Percentiles rank a stretch among this genome's conserved stretches.
These are phyloP conservation scores for Chaetomium fimeti DNA, from an alignment of 495 filamentous ascomycete genomes.

Conservation along the genomic window DNA sequence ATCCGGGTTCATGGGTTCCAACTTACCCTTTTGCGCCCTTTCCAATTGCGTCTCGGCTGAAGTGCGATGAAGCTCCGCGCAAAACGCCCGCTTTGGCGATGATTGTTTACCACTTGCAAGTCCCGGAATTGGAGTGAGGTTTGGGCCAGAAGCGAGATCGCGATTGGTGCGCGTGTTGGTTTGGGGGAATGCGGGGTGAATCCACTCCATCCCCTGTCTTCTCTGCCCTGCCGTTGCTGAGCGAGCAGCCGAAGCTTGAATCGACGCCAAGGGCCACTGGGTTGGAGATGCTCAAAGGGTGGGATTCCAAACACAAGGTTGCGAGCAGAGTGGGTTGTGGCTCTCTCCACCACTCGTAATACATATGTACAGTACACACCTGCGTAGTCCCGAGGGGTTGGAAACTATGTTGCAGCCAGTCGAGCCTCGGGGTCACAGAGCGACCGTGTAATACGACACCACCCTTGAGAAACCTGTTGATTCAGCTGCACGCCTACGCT, in stretches of 20 bases:
- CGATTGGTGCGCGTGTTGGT: conserved; percentile 10
- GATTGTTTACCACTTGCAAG: neutral
- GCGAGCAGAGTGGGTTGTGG: neutral
- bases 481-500: neutral
- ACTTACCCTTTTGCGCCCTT: neutral
- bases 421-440: neutral
- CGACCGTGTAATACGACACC: neutral
- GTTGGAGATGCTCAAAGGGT: neutral
- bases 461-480: neutral
- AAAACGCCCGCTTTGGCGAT: neutral
- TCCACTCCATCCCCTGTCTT: neutral
- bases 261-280: neutral
- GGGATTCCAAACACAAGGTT: neutral
- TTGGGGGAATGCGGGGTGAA: conserved; percentile 2
- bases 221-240: neutral
- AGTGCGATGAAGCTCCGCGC: neutral
- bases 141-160: neutral
- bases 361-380: too few relatives aligned
- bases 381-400: neutral
- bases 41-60: neutral
- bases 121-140: conserved; percentile 7
- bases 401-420: conserved; percentile 1
- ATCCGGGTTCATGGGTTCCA: conserved; percentile 6
- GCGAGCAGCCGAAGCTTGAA: conserved; percentile 2
- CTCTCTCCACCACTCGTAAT: too few relatives aligned